A percentile compares a stretch with the other conserved stretches of the same genome.
Conservation (phyloP, 208 protist genomes). For the Porcisia hertigi region DNA sequence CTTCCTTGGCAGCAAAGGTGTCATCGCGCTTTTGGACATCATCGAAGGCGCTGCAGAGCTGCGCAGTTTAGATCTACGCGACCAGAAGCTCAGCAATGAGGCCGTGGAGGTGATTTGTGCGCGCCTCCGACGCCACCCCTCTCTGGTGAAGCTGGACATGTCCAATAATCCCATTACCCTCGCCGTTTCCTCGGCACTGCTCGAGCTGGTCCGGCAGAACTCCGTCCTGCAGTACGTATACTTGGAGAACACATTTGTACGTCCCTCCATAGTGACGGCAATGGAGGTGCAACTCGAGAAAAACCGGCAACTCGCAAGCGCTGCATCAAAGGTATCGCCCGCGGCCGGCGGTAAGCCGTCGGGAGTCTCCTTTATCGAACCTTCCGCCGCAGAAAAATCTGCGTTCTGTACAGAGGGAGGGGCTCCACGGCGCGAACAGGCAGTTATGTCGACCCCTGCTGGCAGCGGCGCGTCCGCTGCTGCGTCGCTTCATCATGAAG, state of each 20-base stretch:
- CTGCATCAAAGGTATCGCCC: neutral
- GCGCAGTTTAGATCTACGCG: slow-evolving; percentile 47
- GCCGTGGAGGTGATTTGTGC: slow-evolving; percentile 58
- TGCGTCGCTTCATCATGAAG: neutral
- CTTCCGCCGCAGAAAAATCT: neutral
- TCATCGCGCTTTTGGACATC: slow-evolving; percentile 80
- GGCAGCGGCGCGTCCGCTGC: slow-evolving; percentile 18
- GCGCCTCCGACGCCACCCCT: slow-evolving; percentile 53
- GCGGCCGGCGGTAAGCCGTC: neutral
- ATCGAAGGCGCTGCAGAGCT: slow-evolving; percentile 59
- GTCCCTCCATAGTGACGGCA: slow-evolving; percentile 40
- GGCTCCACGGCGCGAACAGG: neutral
- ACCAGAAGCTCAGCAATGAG: slow-evolving; percentile 65
- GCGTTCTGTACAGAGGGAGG: neutral
- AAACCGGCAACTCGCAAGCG: slow-evolving; percentile 37
- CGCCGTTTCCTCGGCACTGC: slow-evolving; percentile 48
- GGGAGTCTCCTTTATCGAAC: neutral
- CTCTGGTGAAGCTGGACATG: slow-evolving; percentile 72
- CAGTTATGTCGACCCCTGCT: neutral
- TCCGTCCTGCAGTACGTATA: slow-evolving; percentile 58
- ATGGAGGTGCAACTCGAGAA: slow-evolving; percentile 61
- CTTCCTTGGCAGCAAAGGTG: slow-evolving; percentile 80
- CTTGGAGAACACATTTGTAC: slow-evolving; percentile 65
- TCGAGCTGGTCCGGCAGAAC: slow-evolving; percentile 73
- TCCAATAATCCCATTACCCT: slow-evolving; percentile 87